Percentiles rank a stretch among this genome's conserved stretches.
Evolutionary conservation across 1,139 yeast genomes (phyloP).

Genomic region (Pichia sp.): DNA sequence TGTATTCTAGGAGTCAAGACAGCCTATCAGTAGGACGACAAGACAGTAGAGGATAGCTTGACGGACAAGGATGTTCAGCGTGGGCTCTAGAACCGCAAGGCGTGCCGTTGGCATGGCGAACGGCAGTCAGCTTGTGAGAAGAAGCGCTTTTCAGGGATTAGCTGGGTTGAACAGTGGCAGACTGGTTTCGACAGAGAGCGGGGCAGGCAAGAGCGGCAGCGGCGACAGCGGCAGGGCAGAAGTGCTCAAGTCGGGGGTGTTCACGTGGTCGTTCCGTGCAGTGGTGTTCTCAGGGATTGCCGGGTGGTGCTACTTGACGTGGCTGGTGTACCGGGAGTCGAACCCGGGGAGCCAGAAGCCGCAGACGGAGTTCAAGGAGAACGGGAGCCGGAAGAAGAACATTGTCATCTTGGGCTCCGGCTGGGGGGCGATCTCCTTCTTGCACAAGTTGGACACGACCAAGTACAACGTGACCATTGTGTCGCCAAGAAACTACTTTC

Average conservation of each 20-base stretch:
- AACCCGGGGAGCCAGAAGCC: slow-evolving; percentile 57
- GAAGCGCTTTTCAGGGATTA: background rate
- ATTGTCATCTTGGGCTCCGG: slow-evolving; percentile 58
- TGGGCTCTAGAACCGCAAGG: background rate
- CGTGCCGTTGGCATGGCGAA: background rate
- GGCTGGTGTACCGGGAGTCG: slow-evolving; percentile 54
- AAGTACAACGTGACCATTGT: slow-evolving; percentile 58
- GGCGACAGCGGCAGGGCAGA: background rate
- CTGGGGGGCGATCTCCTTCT: slow-evolving; percentile 57
- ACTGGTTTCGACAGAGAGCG: background rate
- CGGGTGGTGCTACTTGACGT: slow-evolving; percentile 46
- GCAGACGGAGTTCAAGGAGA: slow-evolving; percentile 55
- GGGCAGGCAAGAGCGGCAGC: background rate
- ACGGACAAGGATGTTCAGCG: background rate
- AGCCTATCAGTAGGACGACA: background rate
- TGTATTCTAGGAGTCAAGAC: background rate
- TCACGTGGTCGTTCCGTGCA: slow-evolving; percentile 23
- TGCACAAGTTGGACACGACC: slow-evolving; percentile 55
- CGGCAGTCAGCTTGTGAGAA: background rate
- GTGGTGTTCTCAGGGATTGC: slow-evolving; percentile 32
- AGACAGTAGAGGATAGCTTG: background rate
- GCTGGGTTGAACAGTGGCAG: background rate
- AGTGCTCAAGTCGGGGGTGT: slow-evolving; percentile 22
- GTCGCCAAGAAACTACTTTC: slow-evolving; percentile 58
- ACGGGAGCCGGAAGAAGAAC: slow-evolving; percentile 79